Conservation (phyloP, 176 grass and related monocot species). For the Aegilops umbellulata region DNA sequence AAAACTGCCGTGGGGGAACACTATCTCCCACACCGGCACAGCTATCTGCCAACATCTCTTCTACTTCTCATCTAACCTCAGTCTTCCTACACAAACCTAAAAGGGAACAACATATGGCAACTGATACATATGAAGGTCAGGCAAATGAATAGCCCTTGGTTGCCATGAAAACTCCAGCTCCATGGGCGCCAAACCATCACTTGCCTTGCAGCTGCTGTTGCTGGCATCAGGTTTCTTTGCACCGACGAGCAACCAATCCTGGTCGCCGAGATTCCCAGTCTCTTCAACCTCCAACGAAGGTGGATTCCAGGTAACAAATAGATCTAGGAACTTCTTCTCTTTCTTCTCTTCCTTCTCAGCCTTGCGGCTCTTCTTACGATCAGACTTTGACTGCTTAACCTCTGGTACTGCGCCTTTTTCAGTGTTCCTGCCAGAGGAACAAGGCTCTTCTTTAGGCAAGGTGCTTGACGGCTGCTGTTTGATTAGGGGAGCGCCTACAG, state of each 20-base stretch:
- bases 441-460: conserved; percentile 29
- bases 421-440: conserved; percentile 21
- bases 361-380: conserved; percentile 38
- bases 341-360: conserved; percentile 54
- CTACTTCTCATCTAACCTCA: conserved; percentile 30
- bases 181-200: conserved; percentile 19
- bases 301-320: conserved; percentile 55
- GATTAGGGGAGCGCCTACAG: not conserved
- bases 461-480: not conserved
- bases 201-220: conserved; percentile 12
- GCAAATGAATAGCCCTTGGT: conserved; percentile 29
- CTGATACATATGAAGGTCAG: conserved; percentile 32
- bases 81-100: conserved; percentile 15
- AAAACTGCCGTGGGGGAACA: conserved; percentile 44
- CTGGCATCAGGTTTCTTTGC: conserved; percentile 27
- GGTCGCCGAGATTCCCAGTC: not conserved
- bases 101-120: conserved; percentile 53
- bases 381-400: conserved; percentile 31
- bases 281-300: not conserved
- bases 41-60: conserved; percentile 27
- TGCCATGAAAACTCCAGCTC: conserved; percentile 40
- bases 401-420: not conserved
- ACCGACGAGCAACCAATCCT: conserved; percentile 39
- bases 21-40: conserved; percentile 35
- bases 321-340: conserved; percentile 38